Base-by-base conservation (phyloP, 139 green algal species). In the Eudorina sp. region DNA sequence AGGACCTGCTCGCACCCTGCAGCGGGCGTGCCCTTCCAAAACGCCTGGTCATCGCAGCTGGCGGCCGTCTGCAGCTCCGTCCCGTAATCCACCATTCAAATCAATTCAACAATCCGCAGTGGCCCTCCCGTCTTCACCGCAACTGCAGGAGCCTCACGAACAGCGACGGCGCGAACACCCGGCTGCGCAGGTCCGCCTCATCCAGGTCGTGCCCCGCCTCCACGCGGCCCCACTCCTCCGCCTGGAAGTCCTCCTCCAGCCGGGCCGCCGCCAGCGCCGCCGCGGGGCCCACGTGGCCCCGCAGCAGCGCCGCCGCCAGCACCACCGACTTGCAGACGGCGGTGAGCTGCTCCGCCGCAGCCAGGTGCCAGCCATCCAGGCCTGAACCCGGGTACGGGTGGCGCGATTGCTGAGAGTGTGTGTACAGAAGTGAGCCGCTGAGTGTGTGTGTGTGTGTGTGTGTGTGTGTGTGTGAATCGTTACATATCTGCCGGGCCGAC, bases 161-260 rank as follows among this genome's bases (percentile, higher is more conserved):
- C 4, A 98, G 66, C 0, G 91, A 91, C n/a, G 96, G 94, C 11
- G 94, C 96, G 9, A 90, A 76, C 0, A 99, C 88, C 4, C 96
- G 90, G 60, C 96, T 96, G 36, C 80, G 60, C 5, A 96, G 78
- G 72, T 99, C 96, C 21, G 95, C 94, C 55, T 94, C 92, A 85
- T 99, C 98, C 16, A 99, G 92, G 91, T 99, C 98, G 85, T 99
- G 98, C 0, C 97, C 98, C 19, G 97, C 98, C 89, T 99, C 98
- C 40, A 99, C 98, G 45, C 83, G 83, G 3, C 97, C 98, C 97
- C 97, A 99, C 69, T 96, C 91, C 69, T 96, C 94, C 19, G 97
- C 94, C 84, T 99, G 96, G 9, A 91, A 90, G 2, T 95, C 91
- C 92, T 99, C 97, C 89, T 99, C 97, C 31, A 98, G 38, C 14